A percentile compares a stretch with the other conserved stretches of the same genome.
Conservation (phyloP, 768 basidiomycete species). For the Auricularia auricula-judae region DNA sequence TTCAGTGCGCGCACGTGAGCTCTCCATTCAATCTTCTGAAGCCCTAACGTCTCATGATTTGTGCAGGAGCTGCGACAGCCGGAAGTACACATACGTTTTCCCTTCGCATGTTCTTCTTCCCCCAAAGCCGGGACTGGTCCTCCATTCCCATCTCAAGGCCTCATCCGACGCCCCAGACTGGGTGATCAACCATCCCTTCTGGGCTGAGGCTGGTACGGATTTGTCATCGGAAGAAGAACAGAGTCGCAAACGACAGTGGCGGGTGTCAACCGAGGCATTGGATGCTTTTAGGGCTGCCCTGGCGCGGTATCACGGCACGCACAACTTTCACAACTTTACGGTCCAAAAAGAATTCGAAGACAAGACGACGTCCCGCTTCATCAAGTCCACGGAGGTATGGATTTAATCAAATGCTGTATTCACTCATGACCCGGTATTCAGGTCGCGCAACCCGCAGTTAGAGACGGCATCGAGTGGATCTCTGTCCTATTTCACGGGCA, state of each 20-base stretch:
- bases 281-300: conserved; percentile 44
- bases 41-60: not conserved
- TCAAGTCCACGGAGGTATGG: conserved; percentile 74
- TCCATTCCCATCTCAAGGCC: conserved; percentile 27
- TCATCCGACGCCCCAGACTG: conserved; percentile 18
- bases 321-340: conserved; percentile 98
- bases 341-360: conserved; percentile 79
- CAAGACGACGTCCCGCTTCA: conserved; percentile 70
- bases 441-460: conserved; percentile 75
- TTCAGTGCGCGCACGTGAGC: conserved; percentile 68
- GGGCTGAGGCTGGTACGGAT: conserved; percentile 32
- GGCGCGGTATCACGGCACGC: conserved; percentile 69
- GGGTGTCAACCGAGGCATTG: conserved; percentile 43
- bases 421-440: conserved; percentile 15
- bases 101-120: conserved; percentile 89
- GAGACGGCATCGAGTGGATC: conserved; percentile 91
- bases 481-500: conserved; percentile 91
- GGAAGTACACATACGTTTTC: conserved; percentile 96
- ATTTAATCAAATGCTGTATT: conserved; percentile 28
- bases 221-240: conserved; percentile 46
- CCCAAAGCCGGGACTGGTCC: conserved; percentile 65
- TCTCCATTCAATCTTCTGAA: conserved; percentile 1
- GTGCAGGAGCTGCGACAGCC: conserved; percentile 80
- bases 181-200: conserved; percentile 44
- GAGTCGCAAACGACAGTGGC: conserved; percentile 59